Evolutionary conservation across 2,329 filamentous ascomycete species (phyloP).

Genomic region (Dryadomyces sulphureus): DNA sequence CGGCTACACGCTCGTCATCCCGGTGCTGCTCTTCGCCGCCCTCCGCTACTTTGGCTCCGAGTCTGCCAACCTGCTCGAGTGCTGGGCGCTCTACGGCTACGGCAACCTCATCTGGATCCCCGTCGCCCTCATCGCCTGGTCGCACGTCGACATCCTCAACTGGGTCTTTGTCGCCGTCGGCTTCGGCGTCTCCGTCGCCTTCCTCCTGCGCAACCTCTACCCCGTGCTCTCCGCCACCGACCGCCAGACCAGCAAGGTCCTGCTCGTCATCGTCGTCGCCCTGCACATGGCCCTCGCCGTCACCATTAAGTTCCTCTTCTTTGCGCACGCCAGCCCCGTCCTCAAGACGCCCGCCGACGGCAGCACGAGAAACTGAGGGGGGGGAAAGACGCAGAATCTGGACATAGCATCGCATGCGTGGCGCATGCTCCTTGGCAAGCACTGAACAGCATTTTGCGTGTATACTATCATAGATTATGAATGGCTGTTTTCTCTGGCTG

Average conservation of each 20-base stretch:
- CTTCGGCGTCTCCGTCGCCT: slow-evolving; percentile 68
- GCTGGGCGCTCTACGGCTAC: slow-evolving; percentile 92
- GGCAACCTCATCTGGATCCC: slow-evolving; percentile 95
- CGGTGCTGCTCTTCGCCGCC: slow-evolving; percentile 70
- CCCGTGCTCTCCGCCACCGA: slow-evolving; percentile 89
- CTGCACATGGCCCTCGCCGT: slow-evolving; percentile 83
- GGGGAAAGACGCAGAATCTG: too few relatives aligned
- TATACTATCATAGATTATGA: too few relatives aligned
- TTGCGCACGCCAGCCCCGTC: slow-evolving; percentile 58
- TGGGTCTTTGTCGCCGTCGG: slow-evolving; percentile 85
- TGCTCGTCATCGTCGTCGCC: slow-evolving; percentile 70
- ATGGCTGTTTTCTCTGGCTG: neutral
- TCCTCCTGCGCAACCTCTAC: slow-evolving; percentile 74
- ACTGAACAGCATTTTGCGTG: too few relatives aligned
- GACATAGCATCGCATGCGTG: too few relatives aligned
- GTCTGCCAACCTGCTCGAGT: slow-evolving; percentile 84
- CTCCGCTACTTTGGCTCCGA: slow-evolving; percentile 94
- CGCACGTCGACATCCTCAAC: slow-evolving; percentile 71
- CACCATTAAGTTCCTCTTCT: slow-evolving; percentile 94
- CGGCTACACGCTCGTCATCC: slow-evolving; percentile 83
- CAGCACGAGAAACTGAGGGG: too few relatives aligned
- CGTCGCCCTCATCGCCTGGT: slow-evolving; percentile 85
- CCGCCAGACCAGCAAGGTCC: slow-evolving; percentile 73
- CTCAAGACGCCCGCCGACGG: neutral
- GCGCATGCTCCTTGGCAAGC: too few relatives aligned